Percentiles rank a stretch among this genome's conserved stretches.
These are phyloP conservation scores for Myrica gale DNA, from an alignment of 306 rosid genomes.

Conservation along the genomic window DNA sequence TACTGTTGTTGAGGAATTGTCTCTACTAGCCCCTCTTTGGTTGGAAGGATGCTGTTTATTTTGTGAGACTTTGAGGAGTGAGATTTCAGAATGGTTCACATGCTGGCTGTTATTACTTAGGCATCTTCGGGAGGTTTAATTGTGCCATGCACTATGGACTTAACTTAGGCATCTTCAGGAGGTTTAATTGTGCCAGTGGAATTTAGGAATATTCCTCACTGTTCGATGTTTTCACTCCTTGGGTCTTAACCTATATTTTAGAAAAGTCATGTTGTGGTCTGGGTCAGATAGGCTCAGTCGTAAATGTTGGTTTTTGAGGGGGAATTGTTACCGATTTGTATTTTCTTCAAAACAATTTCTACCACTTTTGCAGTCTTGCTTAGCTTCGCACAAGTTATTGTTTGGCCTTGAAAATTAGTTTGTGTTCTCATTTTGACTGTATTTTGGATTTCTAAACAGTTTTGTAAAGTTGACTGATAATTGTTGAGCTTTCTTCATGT, in stretches of 20 bases:
- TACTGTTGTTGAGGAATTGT: no score
- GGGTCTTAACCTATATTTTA: background rate
- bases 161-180: background rate
- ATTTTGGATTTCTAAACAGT: background rate
- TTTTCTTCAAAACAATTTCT: background rate
- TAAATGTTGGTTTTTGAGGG: background rate
- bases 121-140: background rate
- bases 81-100: background rate
- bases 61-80: background rate
- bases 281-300: no score
- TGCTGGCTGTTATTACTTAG: background rate
- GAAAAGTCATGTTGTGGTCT: background rate
- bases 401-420: background rate
- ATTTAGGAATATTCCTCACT: background rate
- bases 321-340: background rate
- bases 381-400: background rate
- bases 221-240: background rate
- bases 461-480: background rate
- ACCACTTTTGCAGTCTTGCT: background rate
- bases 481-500: background rate
- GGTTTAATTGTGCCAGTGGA: no score
- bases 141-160: no score
- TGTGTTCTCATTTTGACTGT: background rate
- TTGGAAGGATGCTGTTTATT: background rate
- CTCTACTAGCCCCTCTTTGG: background rate